Conservation (phyloP, 1,284 basidiomycete species). For the Cryptococcus neoformans region DNA sequence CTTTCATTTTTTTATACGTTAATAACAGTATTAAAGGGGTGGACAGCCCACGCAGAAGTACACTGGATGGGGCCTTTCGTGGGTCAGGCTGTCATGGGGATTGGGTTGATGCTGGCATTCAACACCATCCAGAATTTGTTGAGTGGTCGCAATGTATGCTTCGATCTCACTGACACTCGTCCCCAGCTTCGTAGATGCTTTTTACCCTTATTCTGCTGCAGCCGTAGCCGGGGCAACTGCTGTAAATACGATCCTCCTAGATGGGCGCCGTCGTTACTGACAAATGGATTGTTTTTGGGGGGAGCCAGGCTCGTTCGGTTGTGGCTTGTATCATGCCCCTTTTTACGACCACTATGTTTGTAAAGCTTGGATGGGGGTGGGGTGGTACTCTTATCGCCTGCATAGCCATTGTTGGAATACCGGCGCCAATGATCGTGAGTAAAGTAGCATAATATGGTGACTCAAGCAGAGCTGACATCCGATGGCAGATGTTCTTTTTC, state of each 20-base stretch:
- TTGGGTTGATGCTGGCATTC: constrained; percentile 50
- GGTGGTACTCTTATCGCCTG: constrained; percentile 49
- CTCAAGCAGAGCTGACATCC: not conserved
- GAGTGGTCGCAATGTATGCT: constrained; percentile 2
- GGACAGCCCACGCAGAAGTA: constrained; percentile 43
- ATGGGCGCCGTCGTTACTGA: not conserved
- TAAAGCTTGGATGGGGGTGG: constrained; percentile 51
- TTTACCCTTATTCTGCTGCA: constrained; percentile 52
- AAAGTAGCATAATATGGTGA: not conserved
- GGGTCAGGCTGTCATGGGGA: constrained; percentile 35
- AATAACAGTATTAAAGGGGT: constrained; percentile 16
- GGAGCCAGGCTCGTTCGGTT: constrained; percentile 35
- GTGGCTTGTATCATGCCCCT: constrained; percentile 51
- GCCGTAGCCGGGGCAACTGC: constrained; percentile 48
- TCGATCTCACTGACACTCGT: too few relatives aligned
- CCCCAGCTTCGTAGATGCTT: constrained; percentile 51
- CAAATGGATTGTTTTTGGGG: constrained; percentile 9
- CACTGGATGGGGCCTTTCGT: constrained; percentile 49
- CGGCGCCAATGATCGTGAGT: constrained; percentile 47
- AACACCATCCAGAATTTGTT: constrained; percentile 47
- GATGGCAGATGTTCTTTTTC: not conserved
- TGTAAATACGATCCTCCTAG: constrained; percentile 18
- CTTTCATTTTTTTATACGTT: not conserved
- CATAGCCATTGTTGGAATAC: constrained; percentile 47
- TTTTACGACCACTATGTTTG: constrained; percentile 49